These are phyloP conservation scores for Termitomyces sp. DNA, from an alignment of 768 basidiomycete genomes.

Conservation along the genomic window DNA sequence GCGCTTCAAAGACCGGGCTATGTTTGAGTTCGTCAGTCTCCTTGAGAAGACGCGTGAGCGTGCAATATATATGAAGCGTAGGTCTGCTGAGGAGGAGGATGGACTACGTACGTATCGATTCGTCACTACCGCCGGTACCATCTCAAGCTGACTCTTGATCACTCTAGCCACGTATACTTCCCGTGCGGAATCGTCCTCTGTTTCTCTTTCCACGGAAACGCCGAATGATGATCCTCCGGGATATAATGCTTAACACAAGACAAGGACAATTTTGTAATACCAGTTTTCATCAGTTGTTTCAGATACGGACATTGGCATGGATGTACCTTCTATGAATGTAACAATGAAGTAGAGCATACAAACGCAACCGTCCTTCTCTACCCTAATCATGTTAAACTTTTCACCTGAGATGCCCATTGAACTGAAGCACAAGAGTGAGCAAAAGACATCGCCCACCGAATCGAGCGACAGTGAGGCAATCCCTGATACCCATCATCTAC, in stretches of 20 bases:
- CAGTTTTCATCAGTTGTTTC: constrained; percentile 5
- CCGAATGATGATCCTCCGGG: constrained; percentile 49
- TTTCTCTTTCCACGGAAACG: constrained; percentile 32
- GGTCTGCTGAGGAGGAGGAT: constrained; percentile 51
- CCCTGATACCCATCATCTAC: background rate
- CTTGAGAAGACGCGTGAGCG: constrained; percentile 77
- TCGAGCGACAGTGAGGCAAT: background rate
- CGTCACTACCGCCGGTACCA: background rate
- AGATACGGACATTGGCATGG: constrained; percentile 3
- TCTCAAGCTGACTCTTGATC: background rate
- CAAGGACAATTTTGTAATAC: background rate
- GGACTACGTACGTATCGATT: constrained; percentile 49
- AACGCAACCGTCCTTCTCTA: background rate
- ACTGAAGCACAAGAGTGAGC: too few relatives aligned
- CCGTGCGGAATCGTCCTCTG: constrained; percentile 38
- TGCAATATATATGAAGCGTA: constrained; percentile 70
- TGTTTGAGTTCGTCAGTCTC: constrained; percentile 69
- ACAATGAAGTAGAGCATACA: background rate
- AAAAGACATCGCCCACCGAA: background rate
- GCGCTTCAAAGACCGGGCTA: constrained; percentile 58
- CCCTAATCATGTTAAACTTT: background rate
- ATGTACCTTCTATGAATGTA: background rate
- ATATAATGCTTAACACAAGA: constrained; percentile 30
- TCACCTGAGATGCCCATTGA: background rate
- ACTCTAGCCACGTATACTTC: constrained; percentile 38